phyloP scores from a whole-genome alignment of 2,329 filamentous ascomycete species.

The Penicillium brasilianum region DNA sequence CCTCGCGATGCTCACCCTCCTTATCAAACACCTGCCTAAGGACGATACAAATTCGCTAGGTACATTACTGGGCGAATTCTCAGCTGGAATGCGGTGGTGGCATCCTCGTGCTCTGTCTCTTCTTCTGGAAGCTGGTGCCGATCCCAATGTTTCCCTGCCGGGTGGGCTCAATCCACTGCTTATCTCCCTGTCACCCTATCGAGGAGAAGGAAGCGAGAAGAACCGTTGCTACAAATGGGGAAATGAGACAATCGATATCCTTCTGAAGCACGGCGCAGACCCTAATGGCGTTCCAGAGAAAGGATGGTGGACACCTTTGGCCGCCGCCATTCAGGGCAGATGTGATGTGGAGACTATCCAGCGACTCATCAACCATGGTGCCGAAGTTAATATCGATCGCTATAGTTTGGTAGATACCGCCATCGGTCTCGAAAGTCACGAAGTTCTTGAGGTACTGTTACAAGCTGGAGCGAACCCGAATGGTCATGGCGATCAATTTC shows the following conservation, averaged over 20 bases:
- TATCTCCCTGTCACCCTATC: neutral
- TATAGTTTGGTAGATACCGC: neutral
- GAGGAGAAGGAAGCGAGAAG: neutral
- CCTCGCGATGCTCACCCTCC: neutral
- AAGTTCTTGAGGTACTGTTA: neutral
- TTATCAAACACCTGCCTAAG: neutral
- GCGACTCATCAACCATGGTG: neutral
- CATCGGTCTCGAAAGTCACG: no score
- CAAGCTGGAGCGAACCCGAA: neutral
- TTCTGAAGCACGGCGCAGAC: neutral
- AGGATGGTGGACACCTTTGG: neutral
- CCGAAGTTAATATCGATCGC: neutral
- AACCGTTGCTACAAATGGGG: neutral
- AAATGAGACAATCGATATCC: neutral
- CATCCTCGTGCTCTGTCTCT: neutral
- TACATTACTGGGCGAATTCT: neutral
- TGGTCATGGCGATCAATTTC: neutral
- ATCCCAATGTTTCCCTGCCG: neutral
- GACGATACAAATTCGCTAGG: neutral
- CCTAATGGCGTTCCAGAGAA: neutral
- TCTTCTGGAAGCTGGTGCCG: neutral
- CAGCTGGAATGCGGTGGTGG: neutral
- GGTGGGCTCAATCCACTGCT: neutral
- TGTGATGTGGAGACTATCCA: neutral
- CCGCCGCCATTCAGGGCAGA: neutral